A percentile compares a stretch with the other conserved stretches of the same genome.
Evolutionary conservation across 2,329 filamentous ascomycete genomes (phyloP).

Genomic region (Curvularia eragrostidis): DNA sequence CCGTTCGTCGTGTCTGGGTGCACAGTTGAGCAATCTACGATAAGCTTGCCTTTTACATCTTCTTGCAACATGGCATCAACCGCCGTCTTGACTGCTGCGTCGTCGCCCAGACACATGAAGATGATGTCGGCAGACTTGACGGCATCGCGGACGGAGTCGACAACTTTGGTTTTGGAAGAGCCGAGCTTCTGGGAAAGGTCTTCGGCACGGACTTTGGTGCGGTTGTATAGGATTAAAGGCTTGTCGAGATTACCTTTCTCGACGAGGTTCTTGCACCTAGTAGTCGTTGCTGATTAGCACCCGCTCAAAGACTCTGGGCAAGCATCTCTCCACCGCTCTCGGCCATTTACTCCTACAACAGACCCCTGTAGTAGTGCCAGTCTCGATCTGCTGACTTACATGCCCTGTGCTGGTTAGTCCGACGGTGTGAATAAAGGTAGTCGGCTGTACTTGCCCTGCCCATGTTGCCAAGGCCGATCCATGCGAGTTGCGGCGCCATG

Average conservation of each 20-base stretch:
- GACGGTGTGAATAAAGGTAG: conserved; percentile 1
- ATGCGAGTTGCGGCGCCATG: conserved; percentile 67
- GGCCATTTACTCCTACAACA: background rate
- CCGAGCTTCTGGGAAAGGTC: conserved; percentile 69
- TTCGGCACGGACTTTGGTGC: conserved; percentile 69
- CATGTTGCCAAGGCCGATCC: conserved; percentile 89
- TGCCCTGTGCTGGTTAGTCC: conserved; percentile 63
- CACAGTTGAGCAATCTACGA: conserved; percentile 87
- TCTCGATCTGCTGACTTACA: conserved; percentile 46
- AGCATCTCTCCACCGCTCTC: background rate
- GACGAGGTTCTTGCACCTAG: conserved; percentile 68
- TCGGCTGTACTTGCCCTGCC: conserved; percentile 66
- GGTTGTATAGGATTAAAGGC: conserved; percentile 81
- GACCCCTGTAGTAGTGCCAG: background rate
- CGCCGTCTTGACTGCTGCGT: conserved; percentile 71
- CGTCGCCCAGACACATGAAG: conserved; percentile 82
- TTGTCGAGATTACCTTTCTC: conserved; percentile 75
- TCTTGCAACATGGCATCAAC: conserved; percentile 64
- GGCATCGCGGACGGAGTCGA: conserved; percentile 68
- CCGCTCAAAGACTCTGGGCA: background rate
- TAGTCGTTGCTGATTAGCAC: background rate
- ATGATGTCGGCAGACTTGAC: conserved; percentile 76
- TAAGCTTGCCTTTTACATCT: conserved; percentile 72
- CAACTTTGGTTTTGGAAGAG: conserved; percentile 67
- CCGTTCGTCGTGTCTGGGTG: conserved; percentile 80